Base-by-base conservation (phyloP, 2,329 filamentous ascomycete species). In the Sarocladium brachiariae region DNA sequence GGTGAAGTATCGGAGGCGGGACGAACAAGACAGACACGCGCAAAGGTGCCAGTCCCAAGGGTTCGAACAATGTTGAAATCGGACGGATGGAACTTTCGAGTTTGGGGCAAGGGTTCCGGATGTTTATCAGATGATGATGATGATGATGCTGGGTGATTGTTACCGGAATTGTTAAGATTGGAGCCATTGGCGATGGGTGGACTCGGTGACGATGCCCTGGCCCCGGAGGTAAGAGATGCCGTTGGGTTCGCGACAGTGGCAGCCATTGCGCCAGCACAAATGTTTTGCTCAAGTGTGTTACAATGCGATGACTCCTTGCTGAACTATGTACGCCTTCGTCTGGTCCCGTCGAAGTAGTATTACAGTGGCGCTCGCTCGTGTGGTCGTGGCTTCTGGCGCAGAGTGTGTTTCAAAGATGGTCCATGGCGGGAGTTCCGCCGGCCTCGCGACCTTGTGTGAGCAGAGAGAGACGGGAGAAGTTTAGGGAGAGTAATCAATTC, bases 31-130 rank as follows among this genome's bases (percentile, higher is more conserved):
- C 86, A 90, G 41, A 93, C 88, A 56, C 88, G 78, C 57, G 88
- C 88, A 71, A 93, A 93, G 11, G 86, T 90, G 56, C 86, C 87
- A 35, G 87, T 91, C 55, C 84, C 87, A 55, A 92, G 70, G 11
- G 87, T 91, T 65, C 87, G 83, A 57, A 91, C 76, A 47, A 87
- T 74, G 53, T 81, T 75, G 63, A 91, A 91, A 69, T 90, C 84
- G 37, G 63, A 60, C 30, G 65, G 59, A 35, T 62, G 59, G 50
- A 69, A 62, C 48, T 58, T 63, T 51, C 52, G 63, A 19, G 59
- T 61, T 33, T 60, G 55, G 16, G 63, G 60, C 25, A 61, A 54
- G 18, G 61, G 56, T 25, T 56, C 43, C 35, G 51, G 23, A 4
- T 50, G 35, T 24, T 30, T 37, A 31, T 25, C 30, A 16, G 35